Conservation (phyloP, 2,329 filamentous ascomycete species). For the Domatiomyces catenatus region DNA sequence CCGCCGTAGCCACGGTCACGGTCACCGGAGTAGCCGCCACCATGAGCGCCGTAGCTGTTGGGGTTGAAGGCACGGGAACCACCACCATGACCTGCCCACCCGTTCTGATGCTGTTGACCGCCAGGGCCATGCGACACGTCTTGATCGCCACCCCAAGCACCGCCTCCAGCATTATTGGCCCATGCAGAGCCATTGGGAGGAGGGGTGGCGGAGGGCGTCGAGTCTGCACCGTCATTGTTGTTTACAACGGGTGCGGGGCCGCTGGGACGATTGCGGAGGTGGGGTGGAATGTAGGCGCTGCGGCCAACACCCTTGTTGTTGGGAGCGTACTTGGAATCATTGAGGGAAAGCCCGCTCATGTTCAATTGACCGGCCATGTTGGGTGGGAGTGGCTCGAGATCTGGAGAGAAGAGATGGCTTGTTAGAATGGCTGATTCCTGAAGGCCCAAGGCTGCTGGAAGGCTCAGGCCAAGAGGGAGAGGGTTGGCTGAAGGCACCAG, state of each 20-base stretch:
- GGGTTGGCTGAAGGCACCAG: background rate
- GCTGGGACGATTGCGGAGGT: conserved; percentile 35
- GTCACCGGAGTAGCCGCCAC: conserved; percentile 36
- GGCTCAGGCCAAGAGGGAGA: background rate
- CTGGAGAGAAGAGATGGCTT: background rate
- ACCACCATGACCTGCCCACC: conserved; percentile 20
- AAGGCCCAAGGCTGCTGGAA: background rate
- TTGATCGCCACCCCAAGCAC: conserved; percentile 42
- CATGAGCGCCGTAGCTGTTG: conserved; percentile 46
- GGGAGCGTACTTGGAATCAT: conserved; percentile 46
- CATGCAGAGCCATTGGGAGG: conserved; percentile 23
- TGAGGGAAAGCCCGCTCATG: conserved; percentile 42
- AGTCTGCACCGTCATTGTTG: conserved; percentile 24
- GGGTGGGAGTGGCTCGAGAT: background rate
- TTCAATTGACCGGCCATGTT: conserved; percentile 41
- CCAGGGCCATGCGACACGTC: conserved; percentile 35
- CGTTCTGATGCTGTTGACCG: conserved; percentile 16
- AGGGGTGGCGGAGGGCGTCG: conserved; percentile 19
- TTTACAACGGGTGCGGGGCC: conserved; percentile 21
- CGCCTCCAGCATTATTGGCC: conserved; percentile 16
- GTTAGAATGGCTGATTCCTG: background rate
- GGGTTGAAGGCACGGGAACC: conserved; percentile 39
- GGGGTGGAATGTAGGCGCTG: conserved; percentile 51
- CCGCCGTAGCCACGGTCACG: conserved; percentile 34
- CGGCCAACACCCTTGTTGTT: conserved; percentile 29